Evolutionary conservation across 306 rosid genomes (phyloP).

Genomic region (Aeschynomene evenia): DNA sequence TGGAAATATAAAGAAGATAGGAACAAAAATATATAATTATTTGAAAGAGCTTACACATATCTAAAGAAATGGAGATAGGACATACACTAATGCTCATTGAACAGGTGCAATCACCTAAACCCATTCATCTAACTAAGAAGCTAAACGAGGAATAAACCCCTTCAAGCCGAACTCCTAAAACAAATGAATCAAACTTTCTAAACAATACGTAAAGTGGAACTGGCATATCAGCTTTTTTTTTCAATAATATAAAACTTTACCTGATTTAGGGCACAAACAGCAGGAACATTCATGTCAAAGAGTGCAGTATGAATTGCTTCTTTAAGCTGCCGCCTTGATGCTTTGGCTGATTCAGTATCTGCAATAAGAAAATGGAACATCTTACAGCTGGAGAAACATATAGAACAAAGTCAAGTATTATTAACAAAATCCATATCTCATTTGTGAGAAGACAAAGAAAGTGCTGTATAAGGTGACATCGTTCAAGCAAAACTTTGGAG

Average conservation of each 20-base stretch:
- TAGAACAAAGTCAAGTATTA: not conserved
- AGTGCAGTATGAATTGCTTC: slow-evolving; percentile 57
- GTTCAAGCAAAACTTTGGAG: not conserved
- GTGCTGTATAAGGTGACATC: not conserved
- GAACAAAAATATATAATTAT: not conserved
- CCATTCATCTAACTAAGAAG: slow-evolving; percentile 7
- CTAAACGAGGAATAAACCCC: slow-evolving; percentile 11
- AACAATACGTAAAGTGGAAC: not conserved
- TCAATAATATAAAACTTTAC: slow-evolving; percentile 20
- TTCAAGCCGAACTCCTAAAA: slow-evolving; percentile 6
- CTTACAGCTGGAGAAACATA: not conserved
- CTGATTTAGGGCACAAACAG: slow-evolving; percentile 82
- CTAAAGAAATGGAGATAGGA: not conserved
- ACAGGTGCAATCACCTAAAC: not conserved
- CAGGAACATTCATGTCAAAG: slow-evolving; percentile 79
- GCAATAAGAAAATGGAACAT: slow-evolving; percentile 15
- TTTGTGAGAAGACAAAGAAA: not conserved
- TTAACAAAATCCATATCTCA: not conserved
- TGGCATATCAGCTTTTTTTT: not conserved
- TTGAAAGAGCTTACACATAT: not conserved
- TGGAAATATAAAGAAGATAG: not conserved
- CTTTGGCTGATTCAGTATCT: slow-evolving; percentile 82
- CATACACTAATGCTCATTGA: not conserved
- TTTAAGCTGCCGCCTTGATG: slow-evolving; percentile 78
- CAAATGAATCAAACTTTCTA: not conserved